These are phyloP conservation scores for Eucalyptus pauciflora DNA, from an alignment of 345 rosid species.

Conservation along the genomic window DNA sequence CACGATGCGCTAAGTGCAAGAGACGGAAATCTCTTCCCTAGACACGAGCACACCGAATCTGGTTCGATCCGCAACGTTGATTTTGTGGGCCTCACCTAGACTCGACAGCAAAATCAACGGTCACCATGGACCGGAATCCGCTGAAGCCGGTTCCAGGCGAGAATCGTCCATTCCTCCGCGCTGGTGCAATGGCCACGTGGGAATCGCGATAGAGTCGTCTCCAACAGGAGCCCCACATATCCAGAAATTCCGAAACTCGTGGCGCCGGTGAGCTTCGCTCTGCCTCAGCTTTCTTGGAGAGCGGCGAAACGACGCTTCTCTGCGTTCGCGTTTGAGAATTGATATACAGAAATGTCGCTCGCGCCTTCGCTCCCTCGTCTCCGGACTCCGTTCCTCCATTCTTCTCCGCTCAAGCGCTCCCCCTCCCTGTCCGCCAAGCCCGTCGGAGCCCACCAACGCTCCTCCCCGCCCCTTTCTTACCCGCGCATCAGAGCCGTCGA, in stretches of 20 bases:
- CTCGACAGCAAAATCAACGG: background rate
- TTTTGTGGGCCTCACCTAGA: background rate
- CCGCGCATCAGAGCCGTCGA: constrained; percentile 60
- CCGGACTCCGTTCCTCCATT: constrained; percentile 41
- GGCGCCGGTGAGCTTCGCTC: background rate
- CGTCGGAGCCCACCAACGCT: constrained; percentile 15
- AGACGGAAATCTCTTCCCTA: background rate
- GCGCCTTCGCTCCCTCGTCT: constrained; percentile 36
- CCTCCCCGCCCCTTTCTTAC: constrained; percentile 21
- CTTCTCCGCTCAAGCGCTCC: constrained; percentile 38
- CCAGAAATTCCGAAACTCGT: background rate
- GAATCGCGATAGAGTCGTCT: background rate
- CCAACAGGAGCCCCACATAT: background rate
- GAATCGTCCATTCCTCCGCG: background rate
- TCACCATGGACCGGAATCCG: background rate
- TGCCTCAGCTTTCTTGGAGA: background rate
- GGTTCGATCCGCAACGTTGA: background rate
- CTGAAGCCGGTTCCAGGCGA: background rate
- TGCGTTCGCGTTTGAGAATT: background rate
- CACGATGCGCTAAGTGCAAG: background rate
- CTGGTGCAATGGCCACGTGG: background rate
- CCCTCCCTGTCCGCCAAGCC: constrained; percentile 5
- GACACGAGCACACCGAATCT: background rate
- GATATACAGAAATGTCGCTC: constrained; percentile 23
- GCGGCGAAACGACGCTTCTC: background rate